These are phyloP conservation scores for Melanopsichium pennsylvanicum DNA, from an alignment of 1,284 basidiomycete species.

Conservation along the genomic window DNA sequence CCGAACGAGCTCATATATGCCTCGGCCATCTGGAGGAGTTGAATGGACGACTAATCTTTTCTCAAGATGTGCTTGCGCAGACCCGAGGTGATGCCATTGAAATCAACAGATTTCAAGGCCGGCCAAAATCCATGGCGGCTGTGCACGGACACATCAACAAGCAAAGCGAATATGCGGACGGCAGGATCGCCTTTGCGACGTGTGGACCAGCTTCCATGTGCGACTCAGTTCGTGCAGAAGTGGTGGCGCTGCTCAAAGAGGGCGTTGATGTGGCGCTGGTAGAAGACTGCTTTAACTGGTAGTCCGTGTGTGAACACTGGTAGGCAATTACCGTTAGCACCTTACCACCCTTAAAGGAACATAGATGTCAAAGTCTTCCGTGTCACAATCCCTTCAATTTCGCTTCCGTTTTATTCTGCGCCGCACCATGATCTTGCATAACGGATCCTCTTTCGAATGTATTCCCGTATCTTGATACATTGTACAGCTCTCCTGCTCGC, in stretches of 20 bases:
- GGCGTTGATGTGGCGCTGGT: slow-evolving; percentile 6
- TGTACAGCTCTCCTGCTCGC: no score
- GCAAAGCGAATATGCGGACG: background rate
- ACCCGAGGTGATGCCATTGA: background rate
- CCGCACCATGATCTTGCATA: no score
- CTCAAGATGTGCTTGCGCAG: slow-evolving; percentile 7
- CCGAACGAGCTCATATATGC: background rate
- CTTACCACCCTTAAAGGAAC: no score
- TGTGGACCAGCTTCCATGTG: slow-evolving; percentile 21
- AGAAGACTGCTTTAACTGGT: slow-evolving; percentile 20
- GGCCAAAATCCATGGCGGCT: slow-evolving; percentile 15
- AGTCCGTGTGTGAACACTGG: background rate
- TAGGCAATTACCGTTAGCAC: no score
- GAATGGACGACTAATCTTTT: background rate
- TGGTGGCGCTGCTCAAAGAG: slow-evolving; percentile 8
- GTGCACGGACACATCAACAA: slow-evolving; percentile 11
- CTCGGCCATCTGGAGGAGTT: background rate
- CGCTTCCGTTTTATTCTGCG: no score
- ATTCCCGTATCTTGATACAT: no score
- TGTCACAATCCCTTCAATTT: no score
- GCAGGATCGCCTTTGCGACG: slow-evolving; percentile 16
- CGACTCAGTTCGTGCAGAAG: slow-evolving; percentile 10
- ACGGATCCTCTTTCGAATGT: no score
- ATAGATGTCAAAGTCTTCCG: no score
- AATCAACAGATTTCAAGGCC: slow-evolving; percentile 6